Base-by-base conservation (phyloP, 371 early-diverging fungal species). In the Mortierella sp. region DNA sequence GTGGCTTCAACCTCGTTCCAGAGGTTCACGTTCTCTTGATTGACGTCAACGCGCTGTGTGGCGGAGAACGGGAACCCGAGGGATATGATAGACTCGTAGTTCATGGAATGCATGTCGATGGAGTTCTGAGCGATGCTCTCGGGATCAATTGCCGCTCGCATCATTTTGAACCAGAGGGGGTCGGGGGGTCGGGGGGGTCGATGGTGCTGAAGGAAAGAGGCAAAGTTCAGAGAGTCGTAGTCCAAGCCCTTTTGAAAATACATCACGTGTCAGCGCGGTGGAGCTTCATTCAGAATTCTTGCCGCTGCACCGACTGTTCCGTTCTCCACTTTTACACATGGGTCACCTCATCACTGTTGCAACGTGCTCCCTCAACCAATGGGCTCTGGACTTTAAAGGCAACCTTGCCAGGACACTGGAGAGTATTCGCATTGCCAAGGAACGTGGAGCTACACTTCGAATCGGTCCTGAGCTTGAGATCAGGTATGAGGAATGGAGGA, bases 391-490 rank as follows among this genome's bases (percentile, higher is more conserved):
- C 80, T 98, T 98, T 58, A 87, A 89, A 41, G 98, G 98, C 17
- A 99, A 99, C 85, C 86, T 88, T 10, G 79, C 86, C 43, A 88
- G 98, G 57, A 97, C 96, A 59, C 82, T 90, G 12, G 89, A 91
- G 71, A 93, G 94, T 80, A 95, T 98, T 58, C 78, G 83, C 25
- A 81, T 90, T 24, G 96, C 98, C 3, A 96, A 95, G 69, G 86
- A 82, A 17, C 79, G 74, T 21, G 95, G 95, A 8, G 96, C 99
- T 0, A 83, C 82, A 34, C 82, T 95, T 40, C 90, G 99, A 49
- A 90, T 97, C 34, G 99, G 98, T 2, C 97, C 99, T 1, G 99
- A 99, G 78, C 88, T 99, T 4, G 99, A 99, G 83, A 92, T 98
- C 72, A 87, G 93, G 92, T 93, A 89, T 48, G 53, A 21, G 22